Conservation (phyloP, 2,329 filamentous ascomycete species). For the Fusarium verticillioides region DNA sequence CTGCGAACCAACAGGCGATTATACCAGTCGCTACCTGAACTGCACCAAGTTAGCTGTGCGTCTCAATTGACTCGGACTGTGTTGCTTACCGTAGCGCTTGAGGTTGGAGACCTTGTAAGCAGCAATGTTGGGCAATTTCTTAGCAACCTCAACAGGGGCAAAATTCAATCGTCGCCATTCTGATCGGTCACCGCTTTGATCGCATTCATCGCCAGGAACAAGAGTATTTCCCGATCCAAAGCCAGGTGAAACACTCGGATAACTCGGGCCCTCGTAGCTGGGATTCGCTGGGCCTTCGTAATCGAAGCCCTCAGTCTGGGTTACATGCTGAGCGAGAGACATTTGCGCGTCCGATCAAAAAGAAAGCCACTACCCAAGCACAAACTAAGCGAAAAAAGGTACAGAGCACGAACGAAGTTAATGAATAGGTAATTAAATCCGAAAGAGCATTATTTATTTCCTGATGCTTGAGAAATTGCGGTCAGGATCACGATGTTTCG, state of each 20-base stretch:
- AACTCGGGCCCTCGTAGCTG: constrained; percentile 23
- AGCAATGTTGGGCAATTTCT: constrained; percentile 44
- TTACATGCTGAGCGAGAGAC: constrained; percentile 58
- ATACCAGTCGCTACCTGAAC: constrained; percentile 77
- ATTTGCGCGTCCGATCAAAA: constrained; percentile 39
- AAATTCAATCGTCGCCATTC: constrained; percentile 46
- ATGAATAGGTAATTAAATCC: not conserved
- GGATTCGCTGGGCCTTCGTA: constrained; percentile 46
- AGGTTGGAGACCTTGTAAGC: constrained; percentile 48
- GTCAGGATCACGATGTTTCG: constrained; percentile 16
- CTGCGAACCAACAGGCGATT: constrained; percentile 78
- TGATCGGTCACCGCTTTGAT: constrained; percentile 11
- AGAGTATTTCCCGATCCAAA: not conserved
- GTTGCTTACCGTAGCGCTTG: constrained; percentile 39
- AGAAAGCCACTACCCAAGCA: not conserved
- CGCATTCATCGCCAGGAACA: not conserved
- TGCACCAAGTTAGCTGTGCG: constrained; percentile 45
- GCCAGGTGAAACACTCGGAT: not conserved
- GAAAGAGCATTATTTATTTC: not conserved
- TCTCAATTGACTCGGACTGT: rapidly evolving
- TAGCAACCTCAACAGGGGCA: constrained; percentile 40
- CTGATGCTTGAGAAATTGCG: not conserved
- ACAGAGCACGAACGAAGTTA: rapidly evolving
- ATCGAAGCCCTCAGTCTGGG: constrained; percentile 55
- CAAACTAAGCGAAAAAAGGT: not conserved